phyloP scores from a whole-genome alignment of 345 rosid genomes.

The Erysimum cheiranthoides region DNA sequence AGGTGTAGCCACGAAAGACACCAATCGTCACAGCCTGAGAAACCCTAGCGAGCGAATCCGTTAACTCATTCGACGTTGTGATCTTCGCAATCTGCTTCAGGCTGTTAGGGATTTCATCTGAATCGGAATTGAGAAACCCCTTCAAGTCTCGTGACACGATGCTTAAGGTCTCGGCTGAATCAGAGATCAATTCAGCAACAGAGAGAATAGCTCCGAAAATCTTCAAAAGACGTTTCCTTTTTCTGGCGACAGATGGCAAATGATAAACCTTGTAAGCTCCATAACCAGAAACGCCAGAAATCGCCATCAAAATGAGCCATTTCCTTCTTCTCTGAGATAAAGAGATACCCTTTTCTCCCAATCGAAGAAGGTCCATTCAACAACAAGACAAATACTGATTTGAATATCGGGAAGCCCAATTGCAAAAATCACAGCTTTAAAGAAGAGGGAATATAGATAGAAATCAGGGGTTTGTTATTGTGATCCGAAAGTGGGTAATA shows the following conservation, averaged over 20 bases:
- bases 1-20: constrained; percentile 59
- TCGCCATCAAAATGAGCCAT: constrained; percentile 65
- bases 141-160: constrained; percentile 75
- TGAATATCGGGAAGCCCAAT: not conserved
- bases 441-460: not conserved
- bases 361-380: constrained; percentile 59
- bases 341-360: constrained; percentile 51
- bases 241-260: constrained; percentile 65
- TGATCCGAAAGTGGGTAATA: not conserved
- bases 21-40: constrained; percentile 76
- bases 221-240: constrained; percentile 66
- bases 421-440: not conserved
- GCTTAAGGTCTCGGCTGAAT: constrained; percentile 67
- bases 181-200: constrained; percentile 71
- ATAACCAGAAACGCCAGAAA: constrained; percentile 71
- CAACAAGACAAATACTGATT: not conserved
- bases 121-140: constrained; percentile 69
- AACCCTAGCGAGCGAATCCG: constrained; percentile 58
- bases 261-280: constrained; percentile 77
- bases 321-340: constrained; percentile 62
- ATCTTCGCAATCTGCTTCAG: constrained; percentile 87
- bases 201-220: constrained; percentile 64
- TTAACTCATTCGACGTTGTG: constrained; percentile 66
- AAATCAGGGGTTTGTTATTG: constrained; percentile 13
- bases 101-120: constrained; percentile 83